Evolutionary conservation across 768 basidiomycete species (phyloP), one percentile per base, ranked within the genome.

Genomic region (Kwoniella botswanensis): DNA sequence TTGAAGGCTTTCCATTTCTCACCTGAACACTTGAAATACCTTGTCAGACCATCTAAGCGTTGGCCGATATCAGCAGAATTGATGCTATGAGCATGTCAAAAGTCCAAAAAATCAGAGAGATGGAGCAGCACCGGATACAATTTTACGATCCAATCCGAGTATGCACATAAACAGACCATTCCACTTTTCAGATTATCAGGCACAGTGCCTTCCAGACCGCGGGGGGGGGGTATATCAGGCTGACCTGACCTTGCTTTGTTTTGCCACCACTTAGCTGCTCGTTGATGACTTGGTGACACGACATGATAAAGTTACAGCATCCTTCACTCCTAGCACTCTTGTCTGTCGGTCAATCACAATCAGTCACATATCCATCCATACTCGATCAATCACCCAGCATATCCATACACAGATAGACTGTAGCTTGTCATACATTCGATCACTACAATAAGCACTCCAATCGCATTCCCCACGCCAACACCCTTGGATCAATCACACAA

Each of bases 111-210:
- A 35, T 64, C 46, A 50, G 26, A n/a, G 17, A n/a, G 13, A 43
- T 41, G 21, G 54, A n/a, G 24, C 9, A 11, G 21, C 21, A 43
- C 59, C 59, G 59, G 59, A 18, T 43, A 61, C 42, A 61, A 44
- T 26, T 7, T 13, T 55, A 64, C 59, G 59, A 61, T 61, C 59
- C 63, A 64, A 55, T 64, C 63, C 63, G 63, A 55, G 26, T 43
- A 42, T 29, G 41, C 26, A 44, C 15, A 35, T n/a, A 52, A 11
- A 13, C 4, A 15, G 46, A 50, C 13, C 4, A 50, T 13, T 50
- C 46, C n/a, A 22, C 3, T 11, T 10, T 10, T 5, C 21, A 1
- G 4, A 7, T 15, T 21, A 55, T 64, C 63, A 64, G 63, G 63
- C 50, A 29, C 63, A 64, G 22, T 22, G n/a, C n/a, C n/a, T n/a